A percentile compares a stretch with the other conserved stretches of the same genome.
Evolutionary conservation across 352 stramenopile genomes (phyloP).

Genomic region (Pythium insidiosum): DNA sequence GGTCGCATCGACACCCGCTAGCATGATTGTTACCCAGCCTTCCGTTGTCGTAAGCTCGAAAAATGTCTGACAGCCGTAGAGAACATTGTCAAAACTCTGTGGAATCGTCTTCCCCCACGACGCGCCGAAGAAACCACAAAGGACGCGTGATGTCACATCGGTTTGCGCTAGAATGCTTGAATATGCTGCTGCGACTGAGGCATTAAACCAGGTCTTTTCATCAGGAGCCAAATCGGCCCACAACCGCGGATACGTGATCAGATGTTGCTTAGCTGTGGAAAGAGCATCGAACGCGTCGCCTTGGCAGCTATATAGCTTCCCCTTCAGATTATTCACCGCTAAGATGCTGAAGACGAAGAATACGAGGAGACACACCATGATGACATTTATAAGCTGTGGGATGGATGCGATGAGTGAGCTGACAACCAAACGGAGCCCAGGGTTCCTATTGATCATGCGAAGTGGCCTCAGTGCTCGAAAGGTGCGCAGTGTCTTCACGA

Average conservation of each 20-base stretch:
- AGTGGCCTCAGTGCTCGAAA: constrained; percentile 78
- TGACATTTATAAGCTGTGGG: constrained; percentile 75
- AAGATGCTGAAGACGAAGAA: constrained; percentile 88
- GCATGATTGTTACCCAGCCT: constrained; percentile 86
- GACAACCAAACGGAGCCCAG: constrained; percentile 65
- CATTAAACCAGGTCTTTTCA: constrained; percentile 33
- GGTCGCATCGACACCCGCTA: constrained; percentile 76
- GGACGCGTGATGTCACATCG: constrained; percentile 26
- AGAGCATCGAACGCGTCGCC: constrained; percentile 36
- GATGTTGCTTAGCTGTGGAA: constrained; percentile 17
- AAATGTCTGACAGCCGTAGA: constrained; percentile 53
- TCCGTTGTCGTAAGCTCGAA: constrained; percentile 92
- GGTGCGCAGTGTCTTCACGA: constrained; percentile 56
- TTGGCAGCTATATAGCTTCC: constrained; percentile 69
- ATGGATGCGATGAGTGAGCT: constrained; percentile 74
- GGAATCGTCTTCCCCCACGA: constrained; percentile 37
- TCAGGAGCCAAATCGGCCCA: constrained; percentile 32
- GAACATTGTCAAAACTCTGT: constrained; percentile 81
- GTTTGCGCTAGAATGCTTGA: constrained; percentile 5
- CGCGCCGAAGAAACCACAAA: constrained; percentile 34
- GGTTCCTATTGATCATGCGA: constrained; percentile 78
- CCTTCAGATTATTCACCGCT: constrained; percentile 89
- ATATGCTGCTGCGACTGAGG: constrained; percentile 6
- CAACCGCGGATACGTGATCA: constrained; percentile 34
- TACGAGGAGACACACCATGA: constrained; percentile 73